Evolutionary conservation across 768 basidiomycete species (phyloP), one percentile per base, ranked within the genome.

Genomic region (Xerocomus spinulosus): DNA sequence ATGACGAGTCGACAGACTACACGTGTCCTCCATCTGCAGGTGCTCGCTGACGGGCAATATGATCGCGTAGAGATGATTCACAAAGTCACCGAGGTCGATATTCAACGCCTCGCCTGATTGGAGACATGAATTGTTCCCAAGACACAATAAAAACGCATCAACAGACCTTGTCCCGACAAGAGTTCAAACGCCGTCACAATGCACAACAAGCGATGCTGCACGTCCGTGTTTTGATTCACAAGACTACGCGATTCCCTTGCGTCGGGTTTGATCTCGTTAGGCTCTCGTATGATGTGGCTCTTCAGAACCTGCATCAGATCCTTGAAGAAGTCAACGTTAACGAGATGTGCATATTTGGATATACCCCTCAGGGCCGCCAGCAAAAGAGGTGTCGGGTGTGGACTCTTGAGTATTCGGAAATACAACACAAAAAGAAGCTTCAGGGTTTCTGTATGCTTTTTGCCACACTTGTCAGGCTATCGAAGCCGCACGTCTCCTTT

Each of bases 321-420:
- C 61, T 86, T 85, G 81, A 98, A 99, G 71, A 99, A 98, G 66
- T 99, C 94, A 57, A 98, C 80, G 68, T 96, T 99, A 66, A 99
- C 92, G 49, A 97, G 80, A 64, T 98, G 96, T 1, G 95, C 87
- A 62, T 91, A 98, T 70, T 82, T 85, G 3, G 93, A 83, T 58
- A 98, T 87, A 52, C 96, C 96, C 59, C 87, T 84, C 53, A 99
- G 75, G 35, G 93, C 94, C 26, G 87, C 80, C 18, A 92, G 84
- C 13, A 98, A 76, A 9, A 98, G 76, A 15, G 83, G 80, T 2
- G 87, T 87, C 26, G 85, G 82, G 20, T 72, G 74, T 10, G 89
- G 82, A 63, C 82, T 83, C 70, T 98, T 99, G 56, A 99, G 75
- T 57, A 98, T 87, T 52, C 87, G 85, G 70, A 99, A 98, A 72